Conservation (phyloP, 352 stramenopile genomes). For the Globisporangium nodosum region DNA sequence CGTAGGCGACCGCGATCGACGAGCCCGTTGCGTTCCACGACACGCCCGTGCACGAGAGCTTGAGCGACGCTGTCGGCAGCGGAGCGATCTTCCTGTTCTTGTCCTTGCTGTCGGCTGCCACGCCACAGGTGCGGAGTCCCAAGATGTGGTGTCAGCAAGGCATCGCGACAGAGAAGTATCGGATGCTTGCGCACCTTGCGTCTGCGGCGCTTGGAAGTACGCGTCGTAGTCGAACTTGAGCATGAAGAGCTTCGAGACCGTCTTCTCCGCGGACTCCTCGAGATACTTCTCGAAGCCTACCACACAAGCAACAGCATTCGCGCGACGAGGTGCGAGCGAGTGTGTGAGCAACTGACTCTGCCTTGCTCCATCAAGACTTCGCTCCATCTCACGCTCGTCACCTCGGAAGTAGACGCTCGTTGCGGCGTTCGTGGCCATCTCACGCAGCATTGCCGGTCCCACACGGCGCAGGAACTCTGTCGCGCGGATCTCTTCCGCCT, state of each 20-base stretch:
- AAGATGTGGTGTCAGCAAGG: not conserved
- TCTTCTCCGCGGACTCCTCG: conserved; percentile 61
- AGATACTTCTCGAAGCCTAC: conserved; percentile 53
- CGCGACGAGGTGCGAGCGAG: not conserved
- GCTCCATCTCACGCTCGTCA: conserved; percentile 6
- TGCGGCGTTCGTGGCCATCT: conserved; percentile 42
- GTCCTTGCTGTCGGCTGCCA: not conserved
- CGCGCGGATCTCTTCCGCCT: conserved; percentile 28
- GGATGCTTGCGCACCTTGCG: conserved; percentile 3
- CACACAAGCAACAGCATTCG: not conserved
- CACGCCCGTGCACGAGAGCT: conserved; percentile 78
- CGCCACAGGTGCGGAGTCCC: no score
- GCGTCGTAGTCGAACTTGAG: conserved; percentile 68
- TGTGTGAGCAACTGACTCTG: not conserved
- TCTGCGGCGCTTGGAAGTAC: conserved; percentile 50
- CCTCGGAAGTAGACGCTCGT: conserved; percentile 43
- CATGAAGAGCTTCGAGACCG: conserved; percentile 51
- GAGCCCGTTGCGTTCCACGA: conserved; percentile 86
- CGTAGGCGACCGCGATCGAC: conserved; percentile 77
- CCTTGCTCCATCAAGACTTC: not conserved
- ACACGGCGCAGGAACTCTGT: conserved; percentile 36
- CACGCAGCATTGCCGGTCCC: conserved; percentile 46
- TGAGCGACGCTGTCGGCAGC: conserved; percentile 23
- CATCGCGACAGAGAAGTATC: not conserved
- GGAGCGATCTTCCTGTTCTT: conserved; percentile 14